Base-by-base conservation (phyloP, 805 yeast genomes). In the Starmerella geochares region DNA sequence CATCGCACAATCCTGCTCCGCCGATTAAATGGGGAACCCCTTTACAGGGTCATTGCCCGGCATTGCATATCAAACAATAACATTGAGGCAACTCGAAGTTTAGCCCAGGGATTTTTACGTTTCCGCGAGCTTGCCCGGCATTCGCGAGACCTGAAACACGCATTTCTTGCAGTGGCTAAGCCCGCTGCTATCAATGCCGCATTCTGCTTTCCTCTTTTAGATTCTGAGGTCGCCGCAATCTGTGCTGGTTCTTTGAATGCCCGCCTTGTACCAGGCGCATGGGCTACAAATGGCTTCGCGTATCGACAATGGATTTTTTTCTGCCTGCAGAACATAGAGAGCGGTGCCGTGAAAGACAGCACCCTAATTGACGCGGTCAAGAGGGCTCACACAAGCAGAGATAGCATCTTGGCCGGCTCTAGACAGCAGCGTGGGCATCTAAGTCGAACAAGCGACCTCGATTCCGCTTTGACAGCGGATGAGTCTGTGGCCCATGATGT, bases 161-260 rank as follows among this genome's bases (percentile, higher is more conserved):
- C 27, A 5, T 33, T 48, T 11, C 24, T 52, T 2, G 13, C 31
- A 8, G 28, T 27, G 10, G n/a, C 49, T 13, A 32, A 28, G 27
- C 32, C 38, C 2, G 37, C 52, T 4, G 46, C 49, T 3, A 45
- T 48, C 5, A 42, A 40, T 3, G 57, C 49, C 14, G 39, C 47
- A 3, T 51, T 54, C 16, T 8, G 14, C 14, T 29, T 49, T n/a
- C 36, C 27, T 1, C 46, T 54, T 7, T 25, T 46, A 4, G 44
- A 43, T 6, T 29, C 51, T 7, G 57, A 54, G n/a, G 52, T 46
- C 2, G 36, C 46, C 3, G 20, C 20, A 9, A 28, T 54, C 4
- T 17, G 31, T 10, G 20, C 23, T 7, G n/a, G 8, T 8, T 50
- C 49, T 1, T 13, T 21, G 2, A 29, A 6, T 2, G 28, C 28